A percentile compares a stretch with the other conserved stretches of the same genome.
phyloP scores from a whole-genome alignment of 768 basidiomycete species.

The Leccinum subgranulosum region DNA sequence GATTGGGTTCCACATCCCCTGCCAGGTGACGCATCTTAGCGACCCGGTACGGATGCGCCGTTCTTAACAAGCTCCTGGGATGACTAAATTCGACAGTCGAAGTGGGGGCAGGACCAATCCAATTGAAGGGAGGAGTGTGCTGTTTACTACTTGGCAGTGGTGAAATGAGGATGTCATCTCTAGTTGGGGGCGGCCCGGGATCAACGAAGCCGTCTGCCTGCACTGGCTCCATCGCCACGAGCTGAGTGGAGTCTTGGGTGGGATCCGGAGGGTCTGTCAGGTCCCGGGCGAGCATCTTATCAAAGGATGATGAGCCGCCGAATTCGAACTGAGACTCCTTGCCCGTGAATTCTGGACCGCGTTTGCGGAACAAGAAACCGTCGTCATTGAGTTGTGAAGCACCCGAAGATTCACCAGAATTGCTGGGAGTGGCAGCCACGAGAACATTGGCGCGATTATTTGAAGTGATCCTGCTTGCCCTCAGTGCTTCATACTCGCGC shows the following conservation, averaged over 20 bases:
- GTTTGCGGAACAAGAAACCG: conserved; percentile 10
- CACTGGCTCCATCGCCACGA: background rate
- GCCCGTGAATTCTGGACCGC: conserved; percentile 11
- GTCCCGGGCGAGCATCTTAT: conserved; percentile 36
- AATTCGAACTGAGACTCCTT: conserved; percentile 35
- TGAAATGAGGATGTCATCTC: background rate
- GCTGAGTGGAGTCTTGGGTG: conserved; percentile 18
- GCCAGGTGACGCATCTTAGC: conserved; percentile 25
- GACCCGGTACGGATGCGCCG: conserved; percentile 35
- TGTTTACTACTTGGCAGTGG: conserved; percentile 2
- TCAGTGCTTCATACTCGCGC: conserved; percentile 25
- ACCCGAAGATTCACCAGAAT: conserved; percentile 33
- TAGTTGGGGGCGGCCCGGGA: conserved; percentile 1
- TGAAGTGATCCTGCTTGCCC: conserved; percentile 10
- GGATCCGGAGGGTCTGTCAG: conserved; percentile 23
- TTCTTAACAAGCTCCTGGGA: conserved; percentile 29
- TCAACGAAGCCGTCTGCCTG: conserved; percentile 5
- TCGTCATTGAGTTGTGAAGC: conserved; percentile 13
- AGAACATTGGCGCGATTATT: conserved; percentile 29
- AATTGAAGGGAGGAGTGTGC: conserved; percentile 17
- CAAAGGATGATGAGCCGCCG: conserved; percentile 40
- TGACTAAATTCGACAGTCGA: conserved; percentile 21
- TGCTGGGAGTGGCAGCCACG: conserved; percentile 53
- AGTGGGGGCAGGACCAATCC: conserved; percentile 18
- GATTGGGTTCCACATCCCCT: conserved; percentile 17